Conservation (phyloP, 2,329 filamentous ascomycete genomes). For the Colletotrichum kahawae region DNA sequence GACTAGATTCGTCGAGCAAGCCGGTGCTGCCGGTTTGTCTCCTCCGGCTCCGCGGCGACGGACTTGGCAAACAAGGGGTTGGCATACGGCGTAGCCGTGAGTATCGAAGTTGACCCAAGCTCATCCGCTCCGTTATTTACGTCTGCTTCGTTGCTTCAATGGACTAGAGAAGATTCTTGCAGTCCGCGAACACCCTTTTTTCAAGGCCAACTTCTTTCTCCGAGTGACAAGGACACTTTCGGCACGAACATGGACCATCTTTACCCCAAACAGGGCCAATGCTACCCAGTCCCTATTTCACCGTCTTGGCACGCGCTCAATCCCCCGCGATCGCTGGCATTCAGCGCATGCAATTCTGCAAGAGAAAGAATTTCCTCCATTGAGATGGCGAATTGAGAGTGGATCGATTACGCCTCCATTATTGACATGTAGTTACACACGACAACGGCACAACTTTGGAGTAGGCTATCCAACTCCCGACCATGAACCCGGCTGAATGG, state of each 20-base stretch:
- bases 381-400: neutral
- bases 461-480: neutral
- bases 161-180: neutral
- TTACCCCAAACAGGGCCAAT: neutral
- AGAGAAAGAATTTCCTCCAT: neutral
- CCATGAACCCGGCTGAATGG: neutral
- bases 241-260: neutral
- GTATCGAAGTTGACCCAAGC: neutral
- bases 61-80: neutral
- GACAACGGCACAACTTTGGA: neutral
- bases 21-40: neutral
- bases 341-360: neutral
- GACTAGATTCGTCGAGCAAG: neutral
- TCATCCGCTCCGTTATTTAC: neutral
- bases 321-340: neutral
- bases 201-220: neutral
- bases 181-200: neutral
- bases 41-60: neutral
- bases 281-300: neutral
- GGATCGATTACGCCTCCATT: neutral
- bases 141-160: neutral
- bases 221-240: neutral
- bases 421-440: neutral
- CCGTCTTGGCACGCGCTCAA: constrained; percentile 3
- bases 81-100: neutral